phyloP scores from a whole-genome alignment of 106 monocot genomes.

The Dendrobium nobile region DNA sequence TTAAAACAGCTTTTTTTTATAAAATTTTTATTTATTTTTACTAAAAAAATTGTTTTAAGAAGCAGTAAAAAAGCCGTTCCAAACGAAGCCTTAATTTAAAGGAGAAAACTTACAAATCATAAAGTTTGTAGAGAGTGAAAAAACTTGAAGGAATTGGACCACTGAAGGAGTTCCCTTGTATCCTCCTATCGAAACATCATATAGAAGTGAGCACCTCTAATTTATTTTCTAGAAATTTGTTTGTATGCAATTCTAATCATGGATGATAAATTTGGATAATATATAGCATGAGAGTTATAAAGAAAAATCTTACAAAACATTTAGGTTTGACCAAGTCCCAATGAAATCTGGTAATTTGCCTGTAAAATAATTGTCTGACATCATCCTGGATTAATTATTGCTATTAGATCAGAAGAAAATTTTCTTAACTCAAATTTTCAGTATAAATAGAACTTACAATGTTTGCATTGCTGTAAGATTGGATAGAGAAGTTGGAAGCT shows the following conservation, averaged over 20 bases:
- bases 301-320: constrained; percentile 37
- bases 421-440: background rate
- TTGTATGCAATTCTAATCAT: no score
- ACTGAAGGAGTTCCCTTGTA: constrained; percentile 67
- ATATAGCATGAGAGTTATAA: background rate
- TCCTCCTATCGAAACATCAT: constrained; percentile 34
- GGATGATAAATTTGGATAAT: no score
- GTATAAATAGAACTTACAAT: constrained; percentile 21
- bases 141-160: constrained; percentile 69
- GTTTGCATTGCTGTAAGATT: constrained; percentile 36
- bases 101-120: constrained; percentile 23
- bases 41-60: no score
- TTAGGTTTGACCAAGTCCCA: constrained; percentile 43
- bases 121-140: constrained; percentile 32
- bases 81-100: no score
- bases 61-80: no score
- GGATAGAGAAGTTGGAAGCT: constrained; percentile 43
- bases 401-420: background rate
- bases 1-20: no score
- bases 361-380: constrained; percentile 57
- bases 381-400: constrained; percentile 35
- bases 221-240: background rate
- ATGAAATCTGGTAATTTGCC: constrained; percentile 76
- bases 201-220: background rate
- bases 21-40: no score